A percentile compares a stretch with the other conserved stretches of the same genome.
These are phyloP conservation scores for Zizania palustris DNA, from an alignment of 202 grass and related monocot species.

Conservation along the genomic window DNA sequence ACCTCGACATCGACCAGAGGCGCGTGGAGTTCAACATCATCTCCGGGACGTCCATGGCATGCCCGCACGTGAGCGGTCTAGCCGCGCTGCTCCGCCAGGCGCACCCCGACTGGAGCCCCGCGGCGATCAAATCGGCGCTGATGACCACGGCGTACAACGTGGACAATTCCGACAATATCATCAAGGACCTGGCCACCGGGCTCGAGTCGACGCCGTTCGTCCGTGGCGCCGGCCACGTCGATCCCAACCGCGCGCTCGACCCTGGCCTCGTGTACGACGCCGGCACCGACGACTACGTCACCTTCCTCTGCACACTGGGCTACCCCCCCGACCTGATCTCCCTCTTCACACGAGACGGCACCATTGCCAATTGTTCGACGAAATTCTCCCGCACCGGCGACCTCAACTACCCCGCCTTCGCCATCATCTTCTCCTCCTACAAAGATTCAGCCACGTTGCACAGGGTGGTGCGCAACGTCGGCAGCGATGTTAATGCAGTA, in stretches of 20 bases:
- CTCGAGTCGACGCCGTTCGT: constrained; percentile 61
- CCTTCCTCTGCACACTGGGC: constrained; percentile 72
- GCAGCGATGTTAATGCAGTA: constrained; percentile 29
- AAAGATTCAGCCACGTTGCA: constrained; percentile 46
- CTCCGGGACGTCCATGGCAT: constrained; percentile 93
- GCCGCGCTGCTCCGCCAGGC: constrained; percentile 71
- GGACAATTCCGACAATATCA: constrained; percentile 53
- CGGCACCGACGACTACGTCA: constrained; percentile 53
- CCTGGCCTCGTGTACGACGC: constrained; percentile 86
- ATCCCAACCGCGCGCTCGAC: constrained; percentile 66
- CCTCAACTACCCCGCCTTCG: constrained; percentile 82
- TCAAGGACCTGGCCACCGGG: constrained; percentile 59
- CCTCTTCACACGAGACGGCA: constrained; percentile 49
- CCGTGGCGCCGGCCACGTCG: constrained; percentile 75
- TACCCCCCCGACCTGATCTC: constrained; percentile 49
- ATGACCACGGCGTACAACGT: constrained; percentile 83
- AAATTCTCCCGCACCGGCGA: constrained; percentile 50
- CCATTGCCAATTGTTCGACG: constrained; percentile 52
- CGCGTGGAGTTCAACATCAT: constrained; percentile 83
- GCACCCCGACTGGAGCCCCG: constrained; percentile 66
- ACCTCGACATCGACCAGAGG: constrained; percentile 58
- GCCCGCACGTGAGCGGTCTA: constrained; percentile 82
- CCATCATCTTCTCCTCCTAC: constrained; percentile 51
- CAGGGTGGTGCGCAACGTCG: constrained; percentile 66
- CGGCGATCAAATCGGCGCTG: constrained; percentile 73